A percentile compares a stretch with the other conserved stretches of the same genome.
phyloP scores from a whole-genome alignment of 345 rosid genomes.

The Erysimum cheiranthoides region DNA sequence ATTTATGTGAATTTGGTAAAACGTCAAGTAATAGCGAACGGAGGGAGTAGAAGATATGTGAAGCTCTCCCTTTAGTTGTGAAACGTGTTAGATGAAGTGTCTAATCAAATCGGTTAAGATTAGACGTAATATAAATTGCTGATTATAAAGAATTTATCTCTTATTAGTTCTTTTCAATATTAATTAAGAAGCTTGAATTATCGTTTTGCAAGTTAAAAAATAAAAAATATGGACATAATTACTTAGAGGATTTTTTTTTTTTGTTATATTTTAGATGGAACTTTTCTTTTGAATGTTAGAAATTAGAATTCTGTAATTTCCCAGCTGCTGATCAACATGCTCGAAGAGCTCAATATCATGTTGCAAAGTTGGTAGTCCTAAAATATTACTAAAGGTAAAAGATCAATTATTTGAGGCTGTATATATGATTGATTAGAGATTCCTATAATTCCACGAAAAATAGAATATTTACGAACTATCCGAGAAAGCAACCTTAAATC shows the following conservation, averaged over 20 bases:
- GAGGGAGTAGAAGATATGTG: constrained; percentile 5
- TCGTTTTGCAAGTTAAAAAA: constrained; percentile 19
- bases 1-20: too few species aligned
- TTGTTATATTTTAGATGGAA: too few species aligned
- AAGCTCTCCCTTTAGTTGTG: constrained; percentile 17
- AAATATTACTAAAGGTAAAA: background rate
- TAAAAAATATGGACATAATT: constrained; percentile 9
- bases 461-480: constrained; percentile 7
- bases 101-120: constrained; percentile 39
- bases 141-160: constrained; percentile 15
- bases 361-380: background rate
- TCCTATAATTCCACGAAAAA: constrained; percentile 22
- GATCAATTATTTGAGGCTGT: too few species aligned
- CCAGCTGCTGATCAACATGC: too few species aligned
- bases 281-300: too few species aligned
- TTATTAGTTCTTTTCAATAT: constrained; percentile 26
- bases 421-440: constrained; percentile 17
- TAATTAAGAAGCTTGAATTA: constrained; percentile 24
- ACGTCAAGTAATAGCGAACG: too few species aligned
- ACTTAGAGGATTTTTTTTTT: background rate
- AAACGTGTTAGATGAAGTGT: constrained; percentile 40
- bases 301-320: too few species aligned
- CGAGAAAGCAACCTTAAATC: constrained; percentile 26
- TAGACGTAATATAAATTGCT: constrained; percentile 30
- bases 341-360: too few species aligned